phyloP scores from a whole-genome alignment of 257 asterid species.

The Nicotiana obtusifolia region DNA sequence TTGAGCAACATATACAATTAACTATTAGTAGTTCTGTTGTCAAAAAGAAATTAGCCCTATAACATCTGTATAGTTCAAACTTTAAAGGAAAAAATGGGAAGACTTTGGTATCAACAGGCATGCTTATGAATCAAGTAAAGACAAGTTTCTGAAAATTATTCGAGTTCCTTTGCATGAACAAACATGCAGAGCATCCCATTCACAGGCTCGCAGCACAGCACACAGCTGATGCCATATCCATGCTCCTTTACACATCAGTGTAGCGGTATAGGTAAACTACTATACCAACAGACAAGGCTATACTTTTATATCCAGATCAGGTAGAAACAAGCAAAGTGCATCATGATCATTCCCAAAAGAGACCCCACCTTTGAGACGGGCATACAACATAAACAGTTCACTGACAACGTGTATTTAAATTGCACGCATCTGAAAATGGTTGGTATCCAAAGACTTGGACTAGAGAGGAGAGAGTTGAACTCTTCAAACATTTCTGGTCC shows the following conservation, averaged over 20 bases:
- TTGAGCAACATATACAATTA: not conserved
- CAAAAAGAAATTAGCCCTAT: not conserved
- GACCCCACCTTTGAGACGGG: not conserved
- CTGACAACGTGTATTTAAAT: not conserved
- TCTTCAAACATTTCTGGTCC: not conserved
- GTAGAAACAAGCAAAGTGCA: not conserved
- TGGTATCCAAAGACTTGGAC: not conserved
- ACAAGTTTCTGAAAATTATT: not conserved
- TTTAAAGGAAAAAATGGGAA: not conserved
- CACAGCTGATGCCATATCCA: not conserved
- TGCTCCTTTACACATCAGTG: not conserved
- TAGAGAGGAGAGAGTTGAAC: not conserved
- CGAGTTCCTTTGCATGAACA: not conserved
- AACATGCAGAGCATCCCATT: not conserved
- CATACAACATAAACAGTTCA: not conserved
- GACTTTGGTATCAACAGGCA: not conserved
- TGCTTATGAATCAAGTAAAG: not conserved
- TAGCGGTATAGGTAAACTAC: not conserved
- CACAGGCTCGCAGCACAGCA: not conserved
- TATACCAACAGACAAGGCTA: not conserved
- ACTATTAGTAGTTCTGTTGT: not conserved
- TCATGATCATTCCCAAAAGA: not conserved
- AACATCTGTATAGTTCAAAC: not conserved
- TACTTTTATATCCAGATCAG: not conserved
- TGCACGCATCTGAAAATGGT: not conserved